Percentiles rank a stretch among this genome's conserved stretches.
Evolutionary conservation across 148 eudicot genomes (phyloP).

Genomic region (Rhododendron griersonianum): DNA sequence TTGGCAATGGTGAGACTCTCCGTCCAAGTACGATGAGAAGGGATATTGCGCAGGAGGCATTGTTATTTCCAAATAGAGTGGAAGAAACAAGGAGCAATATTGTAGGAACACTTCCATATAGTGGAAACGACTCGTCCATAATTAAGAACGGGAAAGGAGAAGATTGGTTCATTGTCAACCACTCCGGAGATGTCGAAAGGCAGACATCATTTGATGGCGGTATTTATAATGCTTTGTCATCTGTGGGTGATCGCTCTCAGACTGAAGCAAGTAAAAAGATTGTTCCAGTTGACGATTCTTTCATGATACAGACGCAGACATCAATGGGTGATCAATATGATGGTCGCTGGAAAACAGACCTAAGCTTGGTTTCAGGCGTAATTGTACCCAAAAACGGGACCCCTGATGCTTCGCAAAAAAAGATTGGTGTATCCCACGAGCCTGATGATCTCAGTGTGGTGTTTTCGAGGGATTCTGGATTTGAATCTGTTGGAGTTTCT

Average conservation of each 20-base stretch:
- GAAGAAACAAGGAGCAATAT: conserved; percentile 13
- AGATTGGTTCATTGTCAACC: conserved; percentile 49
- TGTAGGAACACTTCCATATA: conserved; percentile 13
- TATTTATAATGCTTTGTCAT: conserved; percentile 12
- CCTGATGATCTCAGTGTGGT: conserved; percentile 45
- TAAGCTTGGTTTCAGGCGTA: conserved; percentile 34
- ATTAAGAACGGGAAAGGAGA: conserved; percentile 27
- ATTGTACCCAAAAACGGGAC: conserved; percentile 13
- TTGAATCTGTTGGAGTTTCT: conserved; percentile 28
- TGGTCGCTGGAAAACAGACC: conserved; percentile 47
- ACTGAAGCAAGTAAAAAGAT: conserved; percentile 19
- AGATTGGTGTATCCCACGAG: conserved; percentile 16
- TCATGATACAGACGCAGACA: conserved; percentile 42
- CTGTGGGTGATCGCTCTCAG: conserved; percentile 4
- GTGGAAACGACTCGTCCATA: conserved; percentile 24
- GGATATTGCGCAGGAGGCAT: conserved; percentile 26
- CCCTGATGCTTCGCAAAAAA: conserved; percentile 13
- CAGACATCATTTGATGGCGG: conserved; percentile 18
- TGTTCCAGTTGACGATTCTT: conserved; percentile 43
- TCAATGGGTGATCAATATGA: conserved; percentile 24
- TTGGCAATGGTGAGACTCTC: conserved; percentile 25
- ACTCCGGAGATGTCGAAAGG: conserved; percentile 23
- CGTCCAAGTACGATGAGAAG: conserved; percentile 22
- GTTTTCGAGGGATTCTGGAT: conserved; percentile 31
- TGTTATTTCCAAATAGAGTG: conserved; percentile 22